phyloP scores from a whole-genome alignment of 2,329 filamentous ascomycete species.

The Trichoderma sp. region DNA sequence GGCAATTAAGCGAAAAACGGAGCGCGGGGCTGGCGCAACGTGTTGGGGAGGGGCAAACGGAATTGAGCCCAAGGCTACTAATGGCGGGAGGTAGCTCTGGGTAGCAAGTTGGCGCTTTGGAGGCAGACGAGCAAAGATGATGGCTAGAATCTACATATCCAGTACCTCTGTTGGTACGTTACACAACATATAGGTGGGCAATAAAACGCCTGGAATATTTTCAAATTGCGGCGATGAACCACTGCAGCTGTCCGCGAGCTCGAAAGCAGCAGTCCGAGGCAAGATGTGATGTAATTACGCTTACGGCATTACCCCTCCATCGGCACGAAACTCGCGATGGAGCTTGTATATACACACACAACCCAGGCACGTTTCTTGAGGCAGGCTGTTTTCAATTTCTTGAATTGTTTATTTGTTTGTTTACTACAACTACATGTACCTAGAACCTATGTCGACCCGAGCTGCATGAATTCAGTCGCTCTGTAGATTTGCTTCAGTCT shows the following conservation, averaged over 20 bases:
- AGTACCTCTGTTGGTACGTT: neutral
- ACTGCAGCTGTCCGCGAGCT: neutral
- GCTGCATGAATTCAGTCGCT: neutral
- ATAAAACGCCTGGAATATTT: neutral
- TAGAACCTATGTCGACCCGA: neutral
- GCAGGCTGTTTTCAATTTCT: neutral
- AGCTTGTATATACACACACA: neutral
- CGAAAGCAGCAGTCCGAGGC: neutral
- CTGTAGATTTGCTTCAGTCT: neutral
- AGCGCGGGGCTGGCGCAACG: slow-evolving; percentile 27
- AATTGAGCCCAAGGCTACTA: neutral
- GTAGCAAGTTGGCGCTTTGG: neutral
- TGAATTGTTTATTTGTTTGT: neutral
- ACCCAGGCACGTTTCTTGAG: neutral
- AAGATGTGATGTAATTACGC: neutral
- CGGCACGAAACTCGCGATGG: neutral
- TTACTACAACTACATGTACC: neutral
- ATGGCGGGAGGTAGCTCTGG: neutral
- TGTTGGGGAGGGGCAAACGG: slow-evolving; percentile 5
- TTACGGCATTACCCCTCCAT: slow-evolving; percentile 7
- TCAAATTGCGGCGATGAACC: neutral
- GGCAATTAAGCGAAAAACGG: slow-evolving; percentile 22
- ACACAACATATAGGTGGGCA: neutral
- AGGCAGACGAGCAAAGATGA: neutral
- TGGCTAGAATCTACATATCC: neutral